These are phyloP conservation scores for Seiridium unicorne DNA, from an alignment of 2,329 filamentous ascomycete species.

Conservation along the genomic window DNA sequence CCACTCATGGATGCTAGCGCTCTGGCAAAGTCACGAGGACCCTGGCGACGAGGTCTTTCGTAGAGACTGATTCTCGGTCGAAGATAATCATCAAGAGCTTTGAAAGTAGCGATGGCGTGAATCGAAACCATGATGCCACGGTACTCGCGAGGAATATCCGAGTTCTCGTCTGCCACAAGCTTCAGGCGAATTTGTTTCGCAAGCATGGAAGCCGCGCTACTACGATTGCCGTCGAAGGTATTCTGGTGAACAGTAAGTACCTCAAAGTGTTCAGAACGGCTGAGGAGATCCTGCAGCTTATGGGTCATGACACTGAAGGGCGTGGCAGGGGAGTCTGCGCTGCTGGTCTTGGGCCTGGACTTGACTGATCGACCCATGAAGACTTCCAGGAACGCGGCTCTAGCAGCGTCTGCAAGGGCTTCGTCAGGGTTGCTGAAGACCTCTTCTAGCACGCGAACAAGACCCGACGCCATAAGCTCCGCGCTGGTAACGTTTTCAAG, in stretches of 20 bases:
- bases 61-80: constrained; percentile 82
- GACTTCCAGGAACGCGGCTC: constrained; percentile 81
- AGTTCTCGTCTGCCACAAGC: constrained; percentile 84
- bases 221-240: constrained; percentile 83
- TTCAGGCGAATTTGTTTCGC: constrained; percentile 92
- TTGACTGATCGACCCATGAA: constrained; percentile 81
- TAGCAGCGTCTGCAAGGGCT: constrained; percentile 61
- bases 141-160: constrained; percentile 83
- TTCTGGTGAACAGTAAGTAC: constrained; percentile 95
- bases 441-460: constrained; percentile 80
- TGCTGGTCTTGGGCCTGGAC: constrained; percentile 62
- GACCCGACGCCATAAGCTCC: constrained; percentile 84
- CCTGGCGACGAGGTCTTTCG: constrained; percentile 66
- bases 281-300: constrained; percentile 93
- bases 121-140: constrained; percentile 98
- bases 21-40: constrained; percentile 61
- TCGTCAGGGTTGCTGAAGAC: constrained; percentile 75
- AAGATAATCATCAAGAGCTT: constrained; percentile 92
- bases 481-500: constrained; percentile 94
- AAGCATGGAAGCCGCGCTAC: constrained; percentile 91
- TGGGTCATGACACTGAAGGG: constrained; percentile 88
- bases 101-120: constrained; percentile 97
- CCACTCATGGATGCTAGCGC: constrained; percentile 77
- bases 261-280: constrained; percentile 96
- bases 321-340: constrained; percentile 69